These are phyloP conservation scores for Rhizopogon sp. DNA, from an alignment of 768 basidiomycete species.

Conservation along the genomic window DNA sequence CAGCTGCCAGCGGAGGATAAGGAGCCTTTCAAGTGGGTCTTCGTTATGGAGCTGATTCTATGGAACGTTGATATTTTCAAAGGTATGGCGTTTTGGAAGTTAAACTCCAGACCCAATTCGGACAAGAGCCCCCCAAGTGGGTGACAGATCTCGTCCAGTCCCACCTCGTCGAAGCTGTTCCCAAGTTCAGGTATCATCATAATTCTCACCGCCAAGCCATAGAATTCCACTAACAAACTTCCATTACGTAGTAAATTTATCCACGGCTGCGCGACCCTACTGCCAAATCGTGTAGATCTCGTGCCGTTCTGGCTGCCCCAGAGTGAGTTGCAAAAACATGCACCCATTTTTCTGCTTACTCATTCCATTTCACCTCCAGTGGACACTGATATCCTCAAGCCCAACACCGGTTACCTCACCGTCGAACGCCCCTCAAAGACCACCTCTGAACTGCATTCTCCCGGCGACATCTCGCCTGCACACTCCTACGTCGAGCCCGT, in stretches of 20 bases:
- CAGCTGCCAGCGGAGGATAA: constrained; percentile 73
- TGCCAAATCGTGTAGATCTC: constrained; percentile 90
- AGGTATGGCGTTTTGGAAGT: constrained; percentile 95
- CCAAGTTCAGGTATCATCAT: constrained; percentile 79
- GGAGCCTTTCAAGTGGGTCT: constrained; percentile 80
- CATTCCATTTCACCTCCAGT: constrained; percentile 37
- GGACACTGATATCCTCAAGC: constrained; percentile 95
- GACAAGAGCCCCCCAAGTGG: constrained; percentile 95
- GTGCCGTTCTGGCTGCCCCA: constrained; percentile 99
- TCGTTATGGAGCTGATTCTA: background rate
- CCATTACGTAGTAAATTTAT: constrained; percentile 72
- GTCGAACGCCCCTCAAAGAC: constrained; percentile 72
- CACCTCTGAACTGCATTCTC: constrained; percentile 40
- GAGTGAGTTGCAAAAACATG: constrained; percentile 41
- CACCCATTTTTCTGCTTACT: background rate
- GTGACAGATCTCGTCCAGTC: constrained; percentile 93
- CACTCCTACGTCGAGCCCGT: constrained; percentile 77
- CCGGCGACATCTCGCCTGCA: constrained; percentile 39
- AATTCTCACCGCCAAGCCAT: background rate
- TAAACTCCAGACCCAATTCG: constrained; percentile 93
- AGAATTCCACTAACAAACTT: constrained; percentile 2
- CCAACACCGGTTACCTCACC: constrained; percentile 72
- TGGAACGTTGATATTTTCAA: background rate
- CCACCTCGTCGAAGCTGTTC: constrained; percentile 94
- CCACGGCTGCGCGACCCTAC: constrained; percentile 89